A percentile compares a stretch with the other conserved stretches of the same genome.
These are phyloP conservation scores for Pythium biforme DNA, from an alignment of 352 stramenopile species.

Conservation along the genomic window DNA sequence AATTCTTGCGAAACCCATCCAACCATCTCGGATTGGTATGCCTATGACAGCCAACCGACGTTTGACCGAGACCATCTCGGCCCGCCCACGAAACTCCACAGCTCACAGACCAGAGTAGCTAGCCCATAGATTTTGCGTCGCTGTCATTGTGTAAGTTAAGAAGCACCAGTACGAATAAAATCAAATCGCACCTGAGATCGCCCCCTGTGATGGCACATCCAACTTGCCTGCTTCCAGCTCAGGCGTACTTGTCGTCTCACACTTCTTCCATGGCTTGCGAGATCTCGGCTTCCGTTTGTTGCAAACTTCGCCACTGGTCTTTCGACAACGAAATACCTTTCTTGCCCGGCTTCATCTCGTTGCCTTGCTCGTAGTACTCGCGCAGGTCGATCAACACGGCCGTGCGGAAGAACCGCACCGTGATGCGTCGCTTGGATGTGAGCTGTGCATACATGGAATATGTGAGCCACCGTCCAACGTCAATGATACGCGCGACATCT, in stretches of 20 bases:
- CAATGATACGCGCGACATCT: too few species aligned
- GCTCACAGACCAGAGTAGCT: neutral
- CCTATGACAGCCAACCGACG: too few species aligned
- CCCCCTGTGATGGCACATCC: neutral
- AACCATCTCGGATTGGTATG: too few species aligned
- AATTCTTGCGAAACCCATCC: constrained; percentile 34
- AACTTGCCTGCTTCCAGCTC: too few species aligned
- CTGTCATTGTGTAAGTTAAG: constrained; percentile 12
- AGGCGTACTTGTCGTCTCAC: neutral
- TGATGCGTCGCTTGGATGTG: constrained; percentile 52
- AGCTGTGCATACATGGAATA: constrained; percentile 26
- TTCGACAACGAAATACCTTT: constrained; percentile 78
- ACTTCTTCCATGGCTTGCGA: constrained; percentile 27
- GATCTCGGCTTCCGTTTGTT: constrained; percentile 34
- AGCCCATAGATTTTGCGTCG: constrained; percentile 2
- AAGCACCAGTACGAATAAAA: constrained; percentile 17
- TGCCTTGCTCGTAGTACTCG: constrained; percentile 71
- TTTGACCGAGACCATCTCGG: too few species aligned
- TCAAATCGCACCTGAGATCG: constrained; percentile 1
- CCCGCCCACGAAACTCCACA: too few species aligned
- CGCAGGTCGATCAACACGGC: constrained; percentile 60
- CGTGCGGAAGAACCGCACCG: constrained; percentile 47
- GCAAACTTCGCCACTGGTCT: constrained; percentile 57
- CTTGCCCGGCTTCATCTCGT: constrained; percentile 58
- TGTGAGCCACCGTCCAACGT: neutral